A percentile compares a stretch with the other conserved stretches of the same genome.
Evolutionary conservation across 1,284 basidiomycete species (phyloP).

Genomic region (Boletus sp.): DNA sequence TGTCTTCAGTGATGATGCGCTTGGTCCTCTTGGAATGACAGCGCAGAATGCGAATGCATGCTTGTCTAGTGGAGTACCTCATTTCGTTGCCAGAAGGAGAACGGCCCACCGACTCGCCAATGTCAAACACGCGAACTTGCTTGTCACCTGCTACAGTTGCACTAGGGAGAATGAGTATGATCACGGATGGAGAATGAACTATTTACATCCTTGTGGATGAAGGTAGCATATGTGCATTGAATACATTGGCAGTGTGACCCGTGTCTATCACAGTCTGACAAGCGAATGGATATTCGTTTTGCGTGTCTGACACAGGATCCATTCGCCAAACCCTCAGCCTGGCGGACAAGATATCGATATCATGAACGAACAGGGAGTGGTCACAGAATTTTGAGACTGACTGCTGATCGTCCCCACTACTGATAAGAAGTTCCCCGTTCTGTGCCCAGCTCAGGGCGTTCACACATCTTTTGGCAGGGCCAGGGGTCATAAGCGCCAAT

Average conservation of each 20-base stretch:
- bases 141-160: constrained; percentile 81
- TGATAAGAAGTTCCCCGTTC: constrained; percentile 74
- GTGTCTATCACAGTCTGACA: constrained; percentile 70
- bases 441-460: constrained; percentile 86
- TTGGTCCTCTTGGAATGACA: constrained; percentile 79
- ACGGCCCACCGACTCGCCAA: constrained; percentile 52
- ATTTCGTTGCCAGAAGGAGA: constrained; percentile 41
- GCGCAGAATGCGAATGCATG: constrained; percentile 56
- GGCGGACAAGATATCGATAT: constrained; percentile 17
- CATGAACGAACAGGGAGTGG: constrained; percentile 34
- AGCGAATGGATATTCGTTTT: constrained; percentile 58
- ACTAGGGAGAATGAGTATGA: constrained; percentile 41
- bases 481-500: constrained; percentile 3
- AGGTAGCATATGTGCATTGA: constrained; percentile 84
- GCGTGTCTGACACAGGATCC: constrained; percentile 40
- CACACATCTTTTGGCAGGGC: constrained; percentile 61
- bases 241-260: constrained; percentile 88
- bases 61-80: constrained; percentile 48
- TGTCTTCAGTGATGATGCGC: constrained; percentile 82
- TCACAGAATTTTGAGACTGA: constrained; percentile 44
- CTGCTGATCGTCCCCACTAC: constrained; percentile 85
- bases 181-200: not conserved
- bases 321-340: constrained; percentile 74
- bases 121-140: constrained; percentile 83
- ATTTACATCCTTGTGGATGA: constrained; percentile 67